Evolutionary conservation across 1,139 yeast genomes (phyloP), one percentile per base, ranked within the genome.

Genomic region (Maudiozyma humilis): DNA sequence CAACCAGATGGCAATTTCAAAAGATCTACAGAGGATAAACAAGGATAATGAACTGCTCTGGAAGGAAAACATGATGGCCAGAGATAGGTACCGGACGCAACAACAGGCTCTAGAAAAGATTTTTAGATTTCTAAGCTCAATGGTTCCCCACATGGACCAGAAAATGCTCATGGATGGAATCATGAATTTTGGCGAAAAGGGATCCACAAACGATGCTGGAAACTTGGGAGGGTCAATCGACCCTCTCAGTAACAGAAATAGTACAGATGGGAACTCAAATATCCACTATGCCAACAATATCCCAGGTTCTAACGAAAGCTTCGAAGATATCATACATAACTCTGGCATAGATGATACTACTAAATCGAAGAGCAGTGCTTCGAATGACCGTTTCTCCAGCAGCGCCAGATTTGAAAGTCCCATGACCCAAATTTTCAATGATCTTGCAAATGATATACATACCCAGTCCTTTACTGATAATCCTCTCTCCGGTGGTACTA

Each of bases 21-120:
- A 88, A 51, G 97, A 91, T 58, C 69, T 91, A 47, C 69, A 82
- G 52, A 72, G 96, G 47, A 79, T 91, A 33, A 74, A 89, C 50
- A 82, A 81, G 52, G 98, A 93, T 59, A 91, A 91, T 63, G 89
- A 87, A 60, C 67, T 87, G 54, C 68, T 91, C 43, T 91, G 98
- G 98, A 80, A 81, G 48, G 98, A 91, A 60, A 82, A 87, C 57
- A 80, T 74, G 57, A 68, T 81, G 45, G 82, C 93, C 3, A 71
- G 96, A 45, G 96, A 91, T 60, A 76, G 93, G 49, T 86, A 88
- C 61, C 78, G 82, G 52, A 73, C 82, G 36, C 98, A 91, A 60
- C 80, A 89, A 31, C 89, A 85, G 51, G 87, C 96, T 19, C 70
- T 91, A 49, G 95, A 88, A 54, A 83, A 86, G 55, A 91, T 91